Evolutionary conservation across 805 yeast species (phyloP).

Genomic region (Spathaspora arborariae): DNA sequence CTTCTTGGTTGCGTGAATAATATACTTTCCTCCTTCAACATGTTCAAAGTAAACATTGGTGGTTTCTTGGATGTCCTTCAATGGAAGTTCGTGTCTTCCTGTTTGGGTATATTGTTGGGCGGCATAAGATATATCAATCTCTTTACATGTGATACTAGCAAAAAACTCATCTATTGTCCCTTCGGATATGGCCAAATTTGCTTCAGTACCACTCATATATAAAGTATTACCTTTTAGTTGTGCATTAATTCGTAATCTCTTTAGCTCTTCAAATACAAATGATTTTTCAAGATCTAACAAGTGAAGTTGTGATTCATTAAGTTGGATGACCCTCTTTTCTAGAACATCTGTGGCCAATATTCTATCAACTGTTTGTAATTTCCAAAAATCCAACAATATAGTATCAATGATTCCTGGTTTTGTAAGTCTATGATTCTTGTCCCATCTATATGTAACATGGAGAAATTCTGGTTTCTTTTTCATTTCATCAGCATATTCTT

Average conservation of each 20-base stretch:
- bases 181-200: not conserved
- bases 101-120: not conserved
- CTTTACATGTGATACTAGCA: conserved; percentile 12
- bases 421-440: conserved; percentile 2
- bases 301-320: not conserved
- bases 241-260: not conserved
- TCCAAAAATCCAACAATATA: conserved; percentile 36
- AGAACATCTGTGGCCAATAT: not conserved
- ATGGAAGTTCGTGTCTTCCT: not conserved
- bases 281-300: conserved; percentile 2
- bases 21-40: not conserved
- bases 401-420: conserved; percentile 17
- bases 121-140: conserved; percentile 25
- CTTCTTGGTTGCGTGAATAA: conserved; percentile 14
- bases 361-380: conserved; percentile 4
- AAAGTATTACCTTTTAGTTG: not conserved
- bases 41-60: conserved; percentile 14
- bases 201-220: not conserved
- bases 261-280: not conserved
- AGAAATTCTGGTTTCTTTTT: conserved; percentile 1
- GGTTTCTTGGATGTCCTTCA: conserved; percentile 12
- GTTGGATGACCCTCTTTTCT: not conserved
- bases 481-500: conserved; percentile 7
- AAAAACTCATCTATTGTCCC: conserved; percentile 12
- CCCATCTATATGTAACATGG: conserved; percentile 1